Evolutionary conservation across 148 eudicot genomes (phyloP), one percentile per base, ranked within the genome.

Genomic region (Polygonum aviculare): DNA sequence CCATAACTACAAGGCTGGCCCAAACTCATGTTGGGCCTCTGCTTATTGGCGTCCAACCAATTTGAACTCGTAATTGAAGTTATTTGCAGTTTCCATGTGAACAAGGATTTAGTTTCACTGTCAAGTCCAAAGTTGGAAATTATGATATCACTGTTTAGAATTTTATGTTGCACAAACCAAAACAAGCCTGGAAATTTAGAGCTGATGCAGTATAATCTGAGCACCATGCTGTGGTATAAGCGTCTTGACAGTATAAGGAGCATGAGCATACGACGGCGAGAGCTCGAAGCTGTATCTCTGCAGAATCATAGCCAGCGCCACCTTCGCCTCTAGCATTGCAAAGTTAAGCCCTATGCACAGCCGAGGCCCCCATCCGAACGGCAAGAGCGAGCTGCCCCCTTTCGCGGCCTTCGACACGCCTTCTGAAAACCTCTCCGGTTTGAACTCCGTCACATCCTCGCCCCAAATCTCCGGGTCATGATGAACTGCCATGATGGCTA

Each of bases 351-450:
- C 81, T 48, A 79, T 75, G 62, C 86, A 84, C 21, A 81, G 79
- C 36, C 84, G 69, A 1, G 86, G 86, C 12, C 84, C 86, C 84
- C 81, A 81, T 10, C 84, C 81, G 45, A 81, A 84, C n/a, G 86
- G 84, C 48, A 84, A 47, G 70, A 50, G 81, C 0, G 86, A 71
- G 22, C 44, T 73, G 41, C 26, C 19, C 18, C 83, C 83, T 15
- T 63, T 78, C 1, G 83, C 73, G 2, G 86, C 84, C 76, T 81
- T 80, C 19, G 63, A 74, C 22, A 84, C 77, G 22, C 86, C 86
- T 81, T 78, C 80, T 0, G 84, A 63, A 44, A 84, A 78, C 71
- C 86, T 78, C 47, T 81, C 86, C 2, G 86, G 84, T 16, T 79
- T 76, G 39, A 84, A 84, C 45, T 84, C 80, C 12, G 19, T 26